These are phyloP conservation scores for Oidiodendron maius DNA, from an alignment of 495 filamentous ascomycete species.

Conservation along the genomic window DNA sequence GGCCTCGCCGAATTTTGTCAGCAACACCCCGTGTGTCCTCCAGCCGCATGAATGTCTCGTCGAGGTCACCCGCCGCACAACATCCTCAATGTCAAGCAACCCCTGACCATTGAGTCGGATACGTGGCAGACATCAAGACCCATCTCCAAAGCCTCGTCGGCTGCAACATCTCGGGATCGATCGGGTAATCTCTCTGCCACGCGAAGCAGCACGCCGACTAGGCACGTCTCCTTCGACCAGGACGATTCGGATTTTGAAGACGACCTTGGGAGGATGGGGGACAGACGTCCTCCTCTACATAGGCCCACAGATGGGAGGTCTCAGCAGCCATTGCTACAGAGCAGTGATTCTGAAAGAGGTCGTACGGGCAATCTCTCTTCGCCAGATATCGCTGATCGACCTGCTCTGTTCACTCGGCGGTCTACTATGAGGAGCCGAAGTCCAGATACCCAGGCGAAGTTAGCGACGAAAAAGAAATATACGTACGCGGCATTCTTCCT, in stretches of 20 bases:
- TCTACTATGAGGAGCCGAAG: slow-evolving; percentile 27
- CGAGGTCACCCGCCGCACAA: slow-evolving; percentile 12
- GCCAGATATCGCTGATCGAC: slow-evolving; percentile 4
- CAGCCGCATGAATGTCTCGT: slow-evolving; percentile 20
- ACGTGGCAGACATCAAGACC: slow-evolving; percentile 12
- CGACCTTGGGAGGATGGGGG: slow-evolving; percentile 28
- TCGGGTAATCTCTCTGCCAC: slow-evolving; percentile 9
- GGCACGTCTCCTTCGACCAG: slow-evolving; percentile 3
- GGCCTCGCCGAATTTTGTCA: slow-evolving; percentile 6
- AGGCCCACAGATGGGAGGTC: slow-evolving; percentile 46
- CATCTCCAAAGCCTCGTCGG: slow-evolving; percentile 16
- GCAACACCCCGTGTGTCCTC: background rate
- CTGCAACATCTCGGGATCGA: slow-evolving; percentile 9
- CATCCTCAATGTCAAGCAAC: slow-evolving; percentile 5
- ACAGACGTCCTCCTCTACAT: slow-evolving; percentile 40
- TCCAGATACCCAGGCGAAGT: slow-evolving; percentile 37
- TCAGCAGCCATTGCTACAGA: slow-evolving; percentile 44
- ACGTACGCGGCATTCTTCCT: slow-evolving; percentile 81
- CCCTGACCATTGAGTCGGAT: slow-evolving; percentile 3
- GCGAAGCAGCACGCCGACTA: slow-evolving; percentile 2
- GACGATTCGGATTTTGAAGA: slow-evolving; percentile 17
- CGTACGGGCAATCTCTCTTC: slow-evolving; percentile 30
- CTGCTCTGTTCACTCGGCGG: slow-evolving; percentile 17
- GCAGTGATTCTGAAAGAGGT: slow-evolving; percentile 34
- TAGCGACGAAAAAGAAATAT: slow-evolving; percentile 72